Evolutionary conservation across 805 yeast genomes (phyloP), one percentile per base, ranked within the genome.

Genomic region (Cyberlindnera maclurae): DNA sequence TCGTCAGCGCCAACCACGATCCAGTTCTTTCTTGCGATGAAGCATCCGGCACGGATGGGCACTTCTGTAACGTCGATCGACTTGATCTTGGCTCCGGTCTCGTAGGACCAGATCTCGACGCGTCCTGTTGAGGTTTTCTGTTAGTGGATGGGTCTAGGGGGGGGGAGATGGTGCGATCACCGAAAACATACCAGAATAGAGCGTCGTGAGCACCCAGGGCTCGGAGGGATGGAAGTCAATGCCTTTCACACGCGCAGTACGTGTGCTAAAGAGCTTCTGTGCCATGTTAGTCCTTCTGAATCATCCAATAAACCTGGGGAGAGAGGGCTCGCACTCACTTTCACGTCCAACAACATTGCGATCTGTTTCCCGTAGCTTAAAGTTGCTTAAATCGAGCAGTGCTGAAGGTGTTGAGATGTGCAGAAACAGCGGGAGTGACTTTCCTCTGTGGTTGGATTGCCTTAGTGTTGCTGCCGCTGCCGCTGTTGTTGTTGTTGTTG

Each of bases 141-240:
- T 16, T 17, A 18, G 18, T 31, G 12, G 12, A n/a, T 15, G 8
- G 15, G 10, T 12, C 18, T 27, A 27, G 29, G 29, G 29, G 29
- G 27, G 17, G 32, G 16, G 6, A 33, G 13, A 15, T 3, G 13
- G 29, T 12, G 18, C 5, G 13, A 40, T 37, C 31, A 37, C 35
- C 27, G n/a, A 11, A 20, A 29, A 48, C 60, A 75, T 75, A 50
- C 96, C 98, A 36, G 89, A 83, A 64, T 85, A 88, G 42, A 86
- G 70, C n/a, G 96, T 87, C 38, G 90, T 81, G 55, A 88, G 70
- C 37, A 88, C 79, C 97, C 97, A 90, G 38, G 98, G 97, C 62
- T 93, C 98, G 15, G 89, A 71, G 17, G 98, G 98, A 62, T 93
- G 99, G 71, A 93, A 84, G 64, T 93, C 99, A 57, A 93, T 82